Conservation (phyloP, 2,329 filamentous ascomycete species). For the Thyridium curvatum region DNA sequence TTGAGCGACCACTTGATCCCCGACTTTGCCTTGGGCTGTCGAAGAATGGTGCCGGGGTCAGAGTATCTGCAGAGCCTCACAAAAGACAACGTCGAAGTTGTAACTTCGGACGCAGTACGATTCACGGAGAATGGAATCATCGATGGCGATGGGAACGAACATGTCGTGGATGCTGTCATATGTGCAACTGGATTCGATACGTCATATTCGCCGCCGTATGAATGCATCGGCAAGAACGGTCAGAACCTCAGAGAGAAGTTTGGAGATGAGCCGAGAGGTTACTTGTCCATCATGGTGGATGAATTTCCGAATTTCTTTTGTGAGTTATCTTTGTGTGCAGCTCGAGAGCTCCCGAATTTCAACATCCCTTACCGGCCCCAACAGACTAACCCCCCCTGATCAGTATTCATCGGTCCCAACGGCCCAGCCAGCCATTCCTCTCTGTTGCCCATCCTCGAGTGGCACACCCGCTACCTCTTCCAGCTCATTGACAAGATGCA, state of each 20-base stretch:
- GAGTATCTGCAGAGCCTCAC: conserved; percentile 34
- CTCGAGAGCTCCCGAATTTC: too few species aligned
- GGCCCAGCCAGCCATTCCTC: conserved; percentile 8
- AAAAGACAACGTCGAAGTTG: conserved; percentile 35
- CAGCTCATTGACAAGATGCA: conserved; percentile 15
- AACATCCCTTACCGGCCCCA: too few species aligned
- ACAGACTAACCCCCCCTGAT: too few species aligned
- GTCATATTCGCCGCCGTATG: conserved; percentile 24
- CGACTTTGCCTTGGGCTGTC: conserved; percentile 22
- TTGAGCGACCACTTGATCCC: conserved; percentile 1
- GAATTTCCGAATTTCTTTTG: conserved; percentile 13
- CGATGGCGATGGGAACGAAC: conserved; percentile 17
- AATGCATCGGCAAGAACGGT: conserved; percentile 7
- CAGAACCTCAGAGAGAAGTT: conserved; percentile 8
- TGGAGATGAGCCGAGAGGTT: conserved; percentile 8
- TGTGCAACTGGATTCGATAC: conserved; percentile 32
- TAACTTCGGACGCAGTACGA: conserved; percentile 28
- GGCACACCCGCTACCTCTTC: conserved; percentile 22
- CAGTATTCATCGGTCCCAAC: conserved; percentile 13
- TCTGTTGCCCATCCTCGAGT: conserved; percentile 16
- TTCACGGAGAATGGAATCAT: conserved; percentile 24
- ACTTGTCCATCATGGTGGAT: conserved; percentile 9
- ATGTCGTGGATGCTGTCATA: conserved; percentile 18
- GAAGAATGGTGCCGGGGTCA: conserved; percentile 32
- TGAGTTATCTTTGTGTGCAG: too few species aligned